Evolutionary conservation across 345 rosid species (phyloP).

Genomic region (Salix arbutifolia): DNA sequence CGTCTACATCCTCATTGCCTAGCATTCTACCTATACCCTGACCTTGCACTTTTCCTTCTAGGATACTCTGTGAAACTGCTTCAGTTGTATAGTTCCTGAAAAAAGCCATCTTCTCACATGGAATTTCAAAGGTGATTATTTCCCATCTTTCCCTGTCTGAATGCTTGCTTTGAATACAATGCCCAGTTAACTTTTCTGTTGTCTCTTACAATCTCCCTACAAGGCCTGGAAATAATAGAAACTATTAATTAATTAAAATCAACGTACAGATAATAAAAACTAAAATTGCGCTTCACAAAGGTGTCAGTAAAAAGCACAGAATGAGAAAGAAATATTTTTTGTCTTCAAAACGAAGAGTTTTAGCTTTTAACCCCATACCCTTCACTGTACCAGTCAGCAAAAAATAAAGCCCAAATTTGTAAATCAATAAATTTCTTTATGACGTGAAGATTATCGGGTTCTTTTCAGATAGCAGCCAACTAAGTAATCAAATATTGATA

Average conservation of each 20-base stretch:
- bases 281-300: neutral
- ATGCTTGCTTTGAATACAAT: neutral
- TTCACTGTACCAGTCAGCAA: neutral
- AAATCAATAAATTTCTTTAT: neutral
- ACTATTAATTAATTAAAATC: neutral
- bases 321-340: neutral
- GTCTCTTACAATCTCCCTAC: conserved; percentile 10
- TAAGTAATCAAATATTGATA: neutral
- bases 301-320: neutral
- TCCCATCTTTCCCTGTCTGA: neutral
- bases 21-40: conserved; percentile 40
- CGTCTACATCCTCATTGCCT: conserved; percentile 45
- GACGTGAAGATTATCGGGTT: neutral
- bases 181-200: conserved; percentile 5
- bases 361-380: neutral
- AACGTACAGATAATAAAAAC: neutral
- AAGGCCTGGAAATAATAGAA: conserved; percentile 18
- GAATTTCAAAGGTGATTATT: conserved; percentile 21
- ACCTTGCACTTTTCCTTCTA: conserved; percentile 61
- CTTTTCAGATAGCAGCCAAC: neutral
- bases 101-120: conserved; percentile 79
- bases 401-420: neutral
- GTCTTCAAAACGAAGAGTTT: neutral
- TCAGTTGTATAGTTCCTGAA: conserved; percentile 66
- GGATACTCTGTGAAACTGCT: conserved; percentile 44